Evolutionary conservation across 2,329 filamentous ascomycete genomes (phyloP), one percentile per base, ranked within the genome.

Genomic region (Diplodia scrobiculata): DNA sequence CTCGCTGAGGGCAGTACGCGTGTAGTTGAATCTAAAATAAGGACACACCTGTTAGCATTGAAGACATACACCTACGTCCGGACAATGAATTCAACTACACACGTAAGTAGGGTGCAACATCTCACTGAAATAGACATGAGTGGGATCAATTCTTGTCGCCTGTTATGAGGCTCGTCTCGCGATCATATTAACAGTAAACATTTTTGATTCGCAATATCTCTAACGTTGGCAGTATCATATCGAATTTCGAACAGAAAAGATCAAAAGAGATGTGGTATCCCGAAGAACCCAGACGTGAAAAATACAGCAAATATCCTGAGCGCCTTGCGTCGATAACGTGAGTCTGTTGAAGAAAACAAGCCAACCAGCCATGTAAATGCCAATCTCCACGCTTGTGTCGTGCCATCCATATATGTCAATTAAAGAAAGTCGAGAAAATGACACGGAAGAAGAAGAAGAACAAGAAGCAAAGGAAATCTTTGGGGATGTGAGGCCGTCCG

Each of bases 221-320:
- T 7, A 19, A 45, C 17, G 4, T 41, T 45, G 17, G 5, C 14
- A 7, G 38, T 45, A 45, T 17, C 38, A n/a, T 45, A n/a, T 45
- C 38, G 32, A 63, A n/a, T 27, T 21, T 7, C 41, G 19, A 32
- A 19, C 25, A 4, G 48, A 27, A 53, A 17, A 63, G 14, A 11
- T 63, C 13, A 36, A 45, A 45, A 19, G 41, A 45, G 41, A 45
- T 45, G 41, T 63, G 60, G 50, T 52, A 53, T 52, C 47, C 60
- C 60, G 47, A 63, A 41, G 34, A 53, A 38, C 47, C 60, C 34
- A 17, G 27, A 32, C 59, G 51, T 52, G 59, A 63, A 36, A 19
- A 63, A 52, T n/a, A 51, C 50, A 51, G 19, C 19, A 60, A 41
- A 41, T 19, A 48, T 62, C 58, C 58, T n/a, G 45, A 62, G 45